Percentiles rank a stretch among this genome's conserved stretches.
These are phyloP conservation scores for Epichloe hybrida DNA, from an alignment of 2,329 filamentous ascomycete species.

Conservation along the genomic window DNA sequence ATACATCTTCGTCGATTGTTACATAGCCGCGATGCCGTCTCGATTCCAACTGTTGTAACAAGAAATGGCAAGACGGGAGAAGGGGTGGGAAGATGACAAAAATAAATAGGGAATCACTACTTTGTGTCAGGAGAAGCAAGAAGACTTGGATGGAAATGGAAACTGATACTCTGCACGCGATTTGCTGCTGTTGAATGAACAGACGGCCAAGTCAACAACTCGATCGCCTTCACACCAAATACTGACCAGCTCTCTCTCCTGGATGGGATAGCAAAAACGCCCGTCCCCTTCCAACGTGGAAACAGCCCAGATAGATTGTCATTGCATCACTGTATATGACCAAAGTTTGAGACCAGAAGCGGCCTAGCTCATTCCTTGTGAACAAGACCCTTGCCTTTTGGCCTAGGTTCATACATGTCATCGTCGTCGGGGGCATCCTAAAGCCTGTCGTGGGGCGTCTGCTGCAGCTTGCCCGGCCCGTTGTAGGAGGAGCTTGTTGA, in stretches of 20 bases:
- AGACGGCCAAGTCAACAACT: not conserved
- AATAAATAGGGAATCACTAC: not conserved
- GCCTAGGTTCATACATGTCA: conserved; percentile 27
- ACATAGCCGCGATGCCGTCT: too few relatives aligned
- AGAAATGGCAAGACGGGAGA: not conserved
- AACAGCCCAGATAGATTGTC: not conserved
- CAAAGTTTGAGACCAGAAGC: not conserved
- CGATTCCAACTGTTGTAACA: too few relatives aligned
- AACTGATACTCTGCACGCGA: not conserved
- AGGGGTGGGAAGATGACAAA: not conserved
- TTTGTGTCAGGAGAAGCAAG: not conserved
- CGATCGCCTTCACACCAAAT: not conserved
- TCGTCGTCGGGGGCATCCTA: conserved; percentile 22
- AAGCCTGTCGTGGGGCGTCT: conserved; percentile 8
- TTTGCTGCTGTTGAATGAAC: not conserved
- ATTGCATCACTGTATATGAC: not conserved
- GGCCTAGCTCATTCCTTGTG: conserved; percentile 17
- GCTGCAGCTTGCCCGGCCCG: conserved; percentile 8
- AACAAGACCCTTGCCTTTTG: conserved; percentile 24
- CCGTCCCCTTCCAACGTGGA: not conserved
- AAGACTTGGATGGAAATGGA: not conserved
- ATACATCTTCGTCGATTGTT: too few relatives aligned
- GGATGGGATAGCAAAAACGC: not conserved
- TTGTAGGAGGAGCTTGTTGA: conserved; percentile 8
- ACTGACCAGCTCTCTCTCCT: not conserved